phyloP scores from a whole-genome alignment of 495 filamentous ascomycete genomes.

The Xylaria curta region DNA sequence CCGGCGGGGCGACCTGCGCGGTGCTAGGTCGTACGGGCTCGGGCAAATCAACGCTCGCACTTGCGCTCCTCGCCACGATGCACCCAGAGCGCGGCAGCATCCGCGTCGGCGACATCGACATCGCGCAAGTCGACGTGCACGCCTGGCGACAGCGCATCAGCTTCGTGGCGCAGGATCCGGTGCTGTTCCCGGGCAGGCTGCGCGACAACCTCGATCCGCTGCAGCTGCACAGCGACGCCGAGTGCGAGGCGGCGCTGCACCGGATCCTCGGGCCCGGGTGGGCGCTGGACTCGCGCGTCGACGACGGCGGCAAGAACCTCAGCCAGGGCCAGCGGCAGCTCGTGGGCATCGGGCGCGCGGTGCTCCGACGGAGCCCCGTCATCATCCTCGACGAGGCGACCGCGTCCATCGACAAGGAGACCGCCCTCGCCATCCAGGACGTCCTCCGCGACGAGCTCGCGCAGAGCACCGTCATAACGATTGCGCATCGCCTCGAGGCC shows the following conservation, averaged over 20 bases:
- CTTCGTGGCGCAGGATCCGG: constrained; percentile 68
- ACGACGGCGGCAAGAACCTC: constrained; percentile 65
- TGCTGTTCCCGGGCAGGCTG: constrained; percentile 62
- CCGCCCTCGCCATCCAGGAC: constrained; percentile 77
- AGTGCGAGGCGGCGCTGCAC: constrained; percentile 53
- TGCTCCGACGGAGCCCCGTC: constrained; percentile 64
- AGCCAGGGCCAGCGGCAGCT: constrained; percentile 68
- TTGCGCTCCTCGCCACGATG: constrained; percentile 62
- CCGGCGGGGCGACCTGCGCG: constrained; percentile 72
- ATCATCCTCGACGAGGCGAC: constrained; percentile 82
- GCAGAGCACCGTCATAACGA: constrained; percentile 82
- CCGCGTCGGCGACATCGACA: constrained; percentile 60
- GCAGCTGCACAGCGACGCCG: constrained; percentile 51
- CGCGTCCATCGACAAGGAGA: constrained; percentile 82
- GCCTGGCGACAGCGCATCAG: constrained; percentile 62
- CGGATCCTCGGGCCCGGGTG: constrained; percentile 50
- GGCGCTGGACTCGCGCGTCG: constrained; percentile 53
- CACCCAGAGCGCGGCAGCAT: constrained; percentile 55
- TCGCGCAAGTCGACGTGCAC: constrained; percentile 58
- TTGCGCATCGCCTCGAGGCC: constrained; percentile 83
- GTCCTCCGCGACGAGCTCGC: constrained; percentile 75
- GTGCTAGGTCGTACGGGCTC: constrained; percentile 70
- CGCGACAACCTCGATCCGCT: constrained; percentile 63
- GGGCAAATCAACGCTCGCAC: constrained; percentile 66
- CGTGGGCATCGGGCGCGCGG: constrained; percentile 63